Percentiles rank a stretch among this genome's conserved stretches.
Evolutionary conservation across 257 asterid genomes (phyloP).

Genomic region (Salvia miltiorrhiza): DNA sequence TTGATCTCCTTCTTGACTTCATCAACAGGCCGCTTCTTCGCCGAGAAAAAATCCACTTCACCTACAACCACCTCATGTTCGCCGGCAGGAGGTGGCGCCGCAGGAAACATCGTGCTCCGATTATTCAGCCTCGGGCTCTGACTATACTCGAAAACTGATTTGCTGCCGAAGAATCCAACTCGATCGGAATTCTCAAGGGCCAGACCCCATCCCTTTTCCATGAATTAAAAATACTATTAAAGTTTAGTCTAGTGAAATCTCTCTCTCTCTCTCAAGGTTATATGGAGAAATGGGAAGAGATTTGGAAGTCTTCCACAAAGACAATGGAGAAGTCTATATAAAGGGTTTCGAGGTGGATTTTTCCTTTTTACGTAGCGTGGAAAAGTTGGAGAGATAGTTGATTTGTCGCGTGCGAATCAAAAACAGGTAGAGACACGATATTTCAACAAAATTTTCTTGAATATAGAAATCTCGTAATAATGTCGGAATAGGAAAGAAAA

Average conservation of each 20-base stretch:
- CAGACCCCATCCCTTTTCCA: conserved; percentile 79
- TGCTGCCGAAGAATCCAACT: conserved; percentile 46
- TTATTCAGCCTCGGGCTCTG: conserved; percentile 45
- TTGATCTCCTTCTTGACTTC: conserved; percentile 42
- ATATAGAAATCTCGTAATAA: not conserved
- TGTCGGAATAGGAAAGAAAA: not conserved
- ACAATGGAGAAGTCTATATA: conserved; percentile 36
- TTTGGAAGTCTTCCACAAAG: conserved; percentile 45
- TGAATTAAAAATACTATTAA: conserved; percentile 16
- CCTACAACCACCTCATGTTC: conserved; percentile 33
- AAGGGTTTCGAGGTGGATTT: conserved; percentile 19
- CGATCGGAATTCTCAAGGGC: conserved; percentile 58
- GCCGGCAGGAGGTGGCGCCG: conserved; percentile 20
- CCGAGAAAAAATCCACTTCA: conserved; percentile 84
- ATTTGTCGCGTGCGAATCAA: not conserved
- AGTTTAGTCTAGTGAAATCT: not conserved
- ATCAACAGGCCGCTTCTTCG: conserved; percentile 18
- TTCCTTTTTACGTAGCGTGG: not conserved
- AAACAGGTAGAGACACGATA: not conserved
- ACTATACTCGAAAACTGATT: conserved; percentile 52
- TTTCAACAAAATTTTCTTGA: not conserved
- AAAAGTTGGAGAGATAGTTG: not conserved
- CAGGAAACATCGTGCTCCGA: conserved; percentile 38
- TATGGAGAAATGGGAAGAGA: conserved; percentile 18
- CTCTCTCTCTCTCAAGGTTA: not conserved